Conservation (phyloP, 2,329 filamentous ascomycete species). For the Escovopsis sp. region DNA sequence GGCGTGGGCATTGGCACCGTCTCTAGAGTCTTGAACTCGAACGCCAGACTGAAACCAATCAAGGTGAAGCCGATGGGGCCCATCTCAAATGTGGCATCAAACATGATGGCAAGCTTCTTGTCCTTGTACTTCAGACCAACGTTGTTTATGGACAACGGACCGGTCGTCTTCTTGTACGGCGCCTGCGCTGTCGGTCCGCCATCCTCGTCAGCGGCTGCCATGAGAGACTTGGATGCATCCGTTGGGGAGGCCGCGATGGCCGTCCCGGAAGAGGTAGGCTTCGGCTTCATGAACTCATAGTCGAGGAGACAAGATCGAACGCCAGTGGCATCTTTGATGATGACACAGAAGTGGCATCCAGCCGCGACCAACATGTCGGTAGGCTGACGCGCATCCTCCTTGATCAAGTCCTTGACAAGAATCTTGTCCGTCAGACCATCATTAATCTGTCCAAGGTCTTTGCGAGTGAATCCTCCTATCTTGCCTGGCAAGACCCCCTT, state of each 20-base stretch:
- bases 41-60: conserved; percentile 17
- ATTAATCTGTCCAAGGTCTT: conserved; percentile 4
- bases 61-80: conserved; percentile 21
- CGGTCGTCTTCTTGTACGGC: conserved; percentile 15
- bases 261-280: background rate
- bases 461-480: conserved; percentile 1
- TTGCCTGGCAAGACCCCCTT: background rate
- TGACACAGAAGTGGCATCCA: conserved; percentile 13
- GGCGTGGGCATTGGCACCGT: conserved; percentile 5
- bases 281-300: conserved; percentile 13
- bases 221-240: background rate
- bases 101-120: conserved; percentile 12
- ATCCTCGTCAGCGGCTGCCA: background rate
- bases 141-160: conserved; percentile 19
- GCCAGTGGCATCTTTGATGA: conserved; percentile 5
- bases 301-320: conserved; percentile 8
- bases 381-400: background rate
- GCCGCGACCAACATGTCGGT: conserved; percentile 9
- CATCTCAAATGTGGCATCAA: conserved; percentile 20
- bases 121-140: conserved; percentile 20
- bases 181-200: conserved; percentile 6
- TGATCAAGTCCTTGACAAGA: conserved; percentile 6
- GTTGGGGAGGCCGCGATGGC: background rate
- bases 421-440: background rate
- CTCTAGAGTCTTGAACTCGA: conserved; percentile 8